A percentile compares a stretch with the other conserved stretches of the same genome.
Evolutionary conservation across 768 basidiomycete genomes (phyloP).

Genomic region (Mycena floridula): DNA sequence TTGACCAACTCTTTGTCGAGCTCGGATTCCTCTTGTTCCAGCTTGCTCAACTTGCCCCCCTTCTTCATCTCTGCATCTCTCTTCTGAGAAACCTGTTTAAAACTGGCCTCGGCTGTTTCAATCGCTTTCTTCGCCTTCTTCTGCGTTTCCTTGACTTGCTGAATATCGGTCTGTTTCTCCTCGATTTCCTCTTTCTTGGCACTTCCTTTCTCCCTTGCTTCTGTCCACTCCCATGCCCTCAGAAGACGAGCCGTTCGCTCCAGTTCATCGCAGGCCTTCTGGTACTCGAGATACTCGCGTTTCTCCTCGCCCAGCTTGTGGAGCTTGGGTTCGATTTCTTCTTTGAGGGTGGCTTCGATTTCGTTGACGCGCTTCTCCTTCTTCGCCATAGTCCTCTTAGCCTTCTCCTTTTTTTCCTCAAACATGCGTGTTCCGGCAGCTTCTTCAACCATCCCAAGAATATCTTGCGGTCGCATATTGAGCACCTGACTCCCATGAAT

Average conservation of each 20-base stretch:
- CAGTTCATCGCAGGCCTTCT: constrained; percentile 83
- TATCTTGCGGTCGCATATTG: constrained; percentile 98
- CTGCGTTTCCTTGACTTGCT: constrained; percentile 46
- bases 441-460: constrained; percentile 97
- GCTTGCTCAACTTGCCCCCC: constrained; percentile 84
- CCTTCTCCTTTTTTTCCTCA: constrained; percentile 96
- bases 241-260: constrained; percentile 79
- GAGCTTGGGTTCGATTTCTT: constrained; percentile 93
- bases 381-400: constrained; percentile 91
- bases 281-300: constrained; percentile 80
- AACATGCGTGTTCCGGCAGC: constrained; percentile 99
- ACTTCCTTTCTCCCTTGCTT: constrained; percentile 47
- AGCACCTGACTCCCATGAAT: constrained; percentile 72
- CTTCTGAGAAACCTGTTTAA: constrained; percentile 57
- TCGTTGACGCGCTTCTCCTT: constrained; percentile 96
- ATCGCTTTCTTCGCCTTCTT: constrained; percentile 64
- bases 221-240: constrained; percentile 86
- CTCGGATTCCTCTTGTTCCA: constrained; percentile 75
- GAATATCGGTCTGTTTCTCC: constrained; percentile 37
- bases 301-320: constrained; percentile 89
- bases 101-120: constrained; percentile 44
- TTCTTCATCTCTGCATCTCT: constrained; percentile 87
- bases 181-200: constrained; percentile 44
- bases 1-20: constrained; percentile 80
- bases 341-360: constrained; percentile 68